These are phyloP conservation scores for Mallotus repandus DNA, from an alignment of 441 rosid genomes.

Conservation along the genomic window DNA sequence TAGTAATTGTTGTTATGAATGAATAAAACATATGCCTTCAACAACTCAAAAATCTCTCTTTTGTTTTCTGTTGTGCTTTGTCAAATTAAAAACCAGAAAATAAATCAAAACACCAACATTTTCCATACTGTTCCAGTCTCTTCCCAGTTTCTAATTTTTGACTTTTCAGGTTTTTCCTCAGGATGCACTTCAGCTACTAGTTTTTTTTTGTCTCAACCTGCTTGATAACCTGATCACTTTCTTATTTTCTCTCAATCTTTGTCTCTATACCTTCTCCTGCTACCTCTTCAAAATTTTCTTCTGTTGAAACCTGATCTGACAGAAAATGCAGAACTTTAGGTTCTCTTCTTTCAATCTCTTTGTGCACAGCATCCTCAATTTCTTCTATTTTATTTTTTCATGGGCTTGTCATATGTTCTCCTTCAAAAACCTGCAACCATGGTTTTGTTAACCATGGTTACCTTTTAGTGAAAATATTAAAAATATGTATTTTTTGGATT, in stretches of 20 bases:
- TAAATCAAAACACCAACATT: too few species aligned
- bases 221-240: not conserved
- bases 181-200: not conserved
- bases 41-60: too few species aligned
- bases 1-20: too few species aligned
- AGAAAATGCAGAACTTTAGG: conserved; percentile 4
- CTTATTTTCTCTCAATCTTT: not conserved
- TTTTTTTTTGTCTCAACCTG: not conserved
- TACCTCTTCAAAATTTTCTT: too few species aligned
- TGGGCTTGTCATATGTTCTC: conserved; percentile 6
- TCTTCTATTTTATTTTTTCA: conserved; percentile 24
- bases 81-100: too few species aligned
- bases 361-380: conserved; percentile 18
- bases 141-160: not conserved
- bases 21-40: too few species aligned
- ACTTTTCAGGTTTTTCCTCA: not conserved
- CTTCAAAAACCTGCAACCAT: too few species aligned
- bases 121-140: not conserved
- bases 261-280: not conserved
- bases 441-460: too few species aligned
- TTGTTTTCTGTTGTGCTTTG: not conserved
- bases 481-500: too few species aligned
- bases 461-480: too few species aligned
- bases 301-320: not conserved
- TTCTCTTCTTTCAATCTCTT: conserved; percentile 1